phyloP scores from a whole-genome alignment of 1,284 basidiomycete species.

The Chondrostereum purpureum region DNA sequence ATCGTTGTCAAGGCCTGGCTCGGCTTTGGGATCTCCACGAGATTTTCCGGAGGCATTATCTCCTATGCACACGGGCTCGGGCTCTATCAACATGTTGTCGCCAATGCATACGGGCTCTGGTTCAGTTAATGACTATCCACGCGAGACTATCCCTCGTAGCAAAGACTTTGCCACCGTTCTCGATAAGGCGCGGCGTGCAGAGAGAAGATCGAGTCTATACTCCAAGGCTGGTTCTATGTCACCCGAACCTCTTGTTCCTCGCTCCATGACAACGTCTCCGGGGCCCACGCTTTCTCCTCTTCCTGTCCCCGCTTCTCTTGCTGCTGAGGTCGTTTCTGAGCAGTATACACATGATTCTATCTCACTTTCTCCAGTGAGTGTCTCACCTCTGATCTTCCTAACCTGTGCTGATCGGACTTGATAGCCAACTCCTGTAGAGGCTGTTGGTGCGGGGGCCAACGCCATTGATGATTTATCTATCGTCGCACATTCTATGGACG shows the following conservation, averaged over 20 bases:
- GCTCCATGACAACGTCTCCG: not conserved
- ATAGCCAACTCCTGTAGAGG: too few species aligned
- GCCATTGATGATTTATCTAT: too few species aligned
- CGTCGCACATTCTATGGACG: too few species aligned
- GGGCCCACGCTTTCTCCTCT: not conserved
- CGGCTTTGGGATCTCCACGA: not conserved
- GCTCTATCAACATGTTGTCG: not conserved
- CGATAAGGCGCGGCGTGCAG: constrained; percentile 10
- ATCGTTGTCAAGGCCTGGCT: not conserved
- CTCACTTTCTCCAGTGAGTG: too few species aligned
- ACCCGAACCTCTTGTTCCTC: not conserved
- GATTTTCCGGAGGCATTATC: not conserved
- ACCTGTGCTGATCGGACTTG: too few species aligned
- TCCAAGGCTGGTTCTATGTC: not conserved
- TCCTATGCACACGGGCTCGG: not conserved
- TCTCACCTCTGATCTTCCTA: too few species aligned
- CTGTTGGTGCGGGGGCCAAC: too few species aligned
- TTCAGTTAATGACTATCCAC: constrained; percentile 14
- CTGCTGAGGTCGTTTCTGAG: not conserved
- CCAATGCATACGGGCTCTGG: constrained; percentile 5
- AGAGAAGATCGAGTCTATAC: not conserved
- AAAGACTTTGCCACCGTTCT: constrained; percentile 12
- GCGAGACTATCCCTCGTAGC: constrained; percentile 4
- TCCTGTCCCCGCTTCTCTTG: constrained; percentile 1
- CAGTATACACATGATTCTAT: too few species aligned